Conservation (phyloP, 139 green algal species). For the Tetradesmus lagerheimii region DNA sequence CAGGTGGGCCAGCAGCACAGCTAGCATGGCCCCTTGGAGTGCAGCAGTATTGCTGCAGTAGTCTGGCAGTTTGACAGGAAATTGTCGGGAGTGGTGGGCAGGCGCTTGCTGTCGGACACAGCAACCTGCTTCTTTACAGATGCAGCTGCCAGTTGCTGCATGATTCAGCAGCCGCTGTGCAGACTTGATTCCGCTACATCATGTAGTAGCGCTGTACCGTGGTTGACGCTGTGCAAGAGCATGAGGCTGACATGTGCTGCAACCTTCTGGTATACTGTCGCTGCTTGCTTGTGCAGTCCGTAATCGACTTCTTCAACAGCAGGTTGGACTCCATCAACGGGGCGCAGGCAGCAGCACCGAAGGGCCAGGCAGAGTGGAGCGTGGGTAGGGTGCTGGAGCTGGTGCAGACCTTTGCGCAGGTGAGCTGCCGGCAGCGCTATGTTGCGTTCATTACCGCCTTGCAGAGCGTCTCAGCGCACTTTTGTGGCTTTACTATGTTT, state of each 20-base stretch:
- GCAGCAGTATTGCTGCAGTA: too few species aligned
- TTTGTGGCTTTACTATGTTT: neutral
- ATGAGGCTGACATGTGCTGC: neutral
- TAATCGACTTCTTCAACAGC: slow-evolving; percentile 74
- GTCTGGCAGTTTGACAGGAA: too few species aligned
- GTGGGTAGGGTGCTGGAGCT: slow-evolving; percentile 39
- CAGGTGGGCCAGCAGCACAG: too few species aligned
- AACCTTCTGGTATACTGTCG: neutral
- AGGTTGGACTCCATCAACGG: slow-evolving; percentile 64
- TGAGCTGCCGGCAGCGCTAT: neutral
- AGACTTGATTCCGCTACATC: too few species aligned
- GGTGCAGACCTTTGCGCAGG: slow-evolving; percentile 40
- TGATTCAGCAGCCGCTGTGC: too few species aligned
- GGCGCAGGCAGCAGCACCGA: neutral
- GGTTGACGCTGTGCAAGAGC: too few species aligned
- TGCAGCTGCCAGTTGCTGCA: neutral
- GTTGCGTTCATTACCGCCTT: neutral
- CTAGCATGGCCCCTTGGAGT: too few species aligned
- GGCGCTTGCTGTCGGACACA: neutral
- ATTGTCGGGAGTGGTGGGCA: too few species aligned
- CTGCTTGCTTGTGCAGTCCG: slow-evolving; percentile 65
- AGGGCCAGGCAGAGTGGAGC: slow-evolving; percentile 34
- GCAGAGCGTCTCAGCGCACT: too few species aligned
- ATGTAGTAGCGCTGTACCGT: too few species aligned
- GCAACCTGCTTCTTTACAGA: neutral